Evolutionary conservation across 768 basidiomycete species (phyloP).

Genomic region (Phaeolepiota aurea): DNA sequence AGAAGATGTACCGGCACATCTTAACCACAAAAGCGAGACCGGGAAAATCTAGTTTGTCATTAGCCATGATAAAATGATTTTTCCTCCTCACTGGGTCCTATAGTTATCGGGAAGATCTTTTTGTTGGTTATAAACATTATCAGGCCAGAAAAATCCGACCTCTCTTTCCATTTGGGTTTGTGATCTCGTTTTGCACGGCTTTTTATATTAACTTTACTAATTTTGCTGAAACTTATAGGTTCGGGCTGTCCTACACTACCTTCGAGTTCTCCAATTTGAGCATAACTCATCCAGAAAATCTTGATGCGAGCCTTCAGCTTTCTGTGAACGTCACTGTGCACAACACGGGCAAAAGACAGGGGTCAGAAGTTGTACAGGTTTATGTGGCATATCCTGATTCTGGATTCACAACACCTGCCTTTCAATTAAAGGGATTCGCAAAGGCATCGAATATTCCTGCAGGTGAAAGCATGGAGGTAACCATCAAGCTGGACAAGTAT

Average conservation of each 20-base stretch:
- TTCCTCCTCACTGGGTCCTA: no score
- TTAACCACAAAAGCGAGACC: constrained; percentile 51
- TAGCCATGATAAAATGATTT: neutral
- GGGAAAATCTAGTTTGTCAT: constrained; percentile 37
- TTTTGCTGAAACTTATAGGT: constrained; percentile 22
- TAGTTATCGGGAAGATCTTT: constrained; percentile 52
- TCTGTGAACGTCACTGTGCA: constrained; percentile 38
- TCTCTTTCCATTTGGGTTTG: constrained; percentile 63
- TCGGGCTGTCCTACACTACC: constrained; percentile 69
- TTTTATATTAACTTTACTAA: constrained; percentile 2
- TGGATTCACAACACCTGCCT: constrained; percentile 43
- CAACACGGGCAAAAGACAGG: constrained; percentile 45
- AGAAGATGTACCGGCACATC: constrained; percentile 55
- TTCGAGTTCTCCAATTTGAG: constrained; percentile 46
- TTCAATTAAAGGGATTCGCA: constrained; percentile 58
- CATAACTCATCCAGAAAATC: constrained; percentile 19
- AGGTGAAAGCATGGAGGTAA: constrained; percentile 29
- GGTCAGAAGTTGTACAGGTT: constrained; percentile 61
- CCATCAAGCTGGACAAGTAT: constrained; percentile 51
- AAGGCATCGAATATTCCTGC: constrained; percentile 48
- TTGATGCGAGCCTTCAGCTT: constrained; percentile 21
- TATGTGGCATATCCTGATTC: constrained; percentile 48
- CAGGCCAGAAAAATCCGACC: constrained; percentile 43
- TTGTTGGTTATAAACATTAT: constrained; percentile 67
- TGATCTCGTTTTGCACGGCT: constrained; percentile 4